Evolutionary conservation across 306 rosid genomes (phyloP), one percentile per base, ranked within the genome.

Genomic region (Hippophae gyantsensis): DNA sequence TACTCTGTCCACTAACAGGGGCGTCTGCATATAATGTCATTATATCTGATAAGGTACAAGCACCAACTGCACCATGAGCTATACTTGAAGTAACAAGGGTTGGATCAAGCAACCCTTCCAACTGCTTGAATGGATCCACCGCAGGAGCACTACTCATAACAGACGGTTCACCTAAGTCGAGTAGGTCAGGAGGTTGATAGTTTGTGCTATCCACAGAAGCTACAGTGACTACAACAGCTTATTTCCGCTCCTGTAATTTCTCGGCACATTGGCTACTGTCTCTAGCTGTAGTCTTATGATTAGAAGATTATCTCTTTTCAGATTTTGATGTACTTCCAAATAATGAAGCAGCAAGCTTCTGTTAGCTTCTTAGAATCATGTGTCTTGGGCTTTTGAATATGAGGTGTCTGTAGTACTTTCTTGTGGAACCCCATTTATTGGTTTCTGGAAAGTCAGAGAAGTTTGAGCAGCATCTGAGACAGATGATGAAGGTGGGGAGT

Each of bases 301-400:
- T 27, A 27, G 38, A 68, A 55, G 73, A 56, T 3, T 66, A 45
- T 65, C 75, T 82, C 81, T 69, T 86, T 70, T 86, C 89, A 2
- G 67, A 65, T 75, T 78, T 78, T 54, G 84, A 76, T 40, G 93
- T 58, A 57, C 87, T 87, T 26, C 97, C 95, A 80, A 86, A 86
- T 69, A 89, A 79, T 41, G 95, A 84, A 80, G 86, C 86, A 42
- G 93, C 95, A 80, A 89, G 89, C 82, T 74, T 86, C 82, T 89
- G 89, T 80, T 10, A 74, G 42, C 78, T 66, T 86, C 74, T 78
- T 80, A 2, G 84, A 72, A 66, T 78, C 86, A 78, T 64, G 66
- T 65, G 14, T 78, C 83, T 7, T 60, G 84, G 49, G 67, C 62
- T 72, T 76, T 86, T 56, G 84, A 83, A 69, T 51, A 66, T 48